Evolutionary conservation across 164 flowering plant genomes (phyloP), one percentile per base, ranked within the genome.

Genomic region (Nymphaea colorata): DNA sequence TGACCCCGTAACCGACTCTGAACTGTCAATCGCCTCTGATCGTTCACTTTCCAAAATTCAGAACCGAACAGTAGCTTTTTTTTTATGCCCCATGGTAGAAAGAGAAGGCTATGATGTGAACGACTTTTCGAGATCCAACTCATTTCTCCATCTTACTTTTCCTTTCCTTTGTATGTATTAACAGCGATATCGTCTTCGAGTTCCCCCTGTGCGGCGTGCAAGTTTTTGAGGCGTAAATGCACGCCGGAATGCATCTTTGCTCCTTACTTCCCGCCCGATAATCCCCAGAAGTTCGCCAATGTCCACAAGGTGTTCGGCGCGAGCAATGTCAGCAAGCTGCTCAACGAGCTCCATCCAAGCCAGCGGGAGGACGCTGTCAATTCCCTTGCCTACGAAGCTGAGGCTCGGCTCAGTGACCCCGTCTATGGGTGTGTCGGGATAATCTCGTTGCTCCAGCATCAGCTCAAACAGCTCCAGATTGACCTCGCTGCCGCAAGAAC

Each of bases 201-300:
- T 68, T 76, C 79, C 11, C 79, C 79, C 3, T 76, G 79, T 15
- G 79, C 79, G 25, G 79, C 79, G 14, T 76, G 79, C 72, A 76
- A 76, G 65, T 73, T 73, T 10, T 71, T 73, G 3, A 53, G 79
- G 59, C 69, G 79, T 0, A 76, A 76, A 47, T 76, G 79, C 69
- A 73, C 67, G 17, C 76, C 65, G 51, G 79, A 76, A n/a, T 76
- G 79, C 47, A 67, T 68, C 6, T 76, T 76, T 43, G 79, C 79
- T 0, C 79, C 79, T 2, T 76, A 73, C 14, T 76, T 76, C 62
- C 79, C 79, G 44, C 79, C 79, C 2, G 79, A 76, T 42, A 61
- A 73, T 12, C 79, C 79, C 3, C 69, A 68, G 45, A 76, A 76
- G 41, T 76, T 76, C 17, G 67, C 79, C 2, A 73, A 70, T 3